Evolutionary conservation across 208 protist genomes (phyloP).

Genomic region (Acanthamoeba lenticulata): DNA sequence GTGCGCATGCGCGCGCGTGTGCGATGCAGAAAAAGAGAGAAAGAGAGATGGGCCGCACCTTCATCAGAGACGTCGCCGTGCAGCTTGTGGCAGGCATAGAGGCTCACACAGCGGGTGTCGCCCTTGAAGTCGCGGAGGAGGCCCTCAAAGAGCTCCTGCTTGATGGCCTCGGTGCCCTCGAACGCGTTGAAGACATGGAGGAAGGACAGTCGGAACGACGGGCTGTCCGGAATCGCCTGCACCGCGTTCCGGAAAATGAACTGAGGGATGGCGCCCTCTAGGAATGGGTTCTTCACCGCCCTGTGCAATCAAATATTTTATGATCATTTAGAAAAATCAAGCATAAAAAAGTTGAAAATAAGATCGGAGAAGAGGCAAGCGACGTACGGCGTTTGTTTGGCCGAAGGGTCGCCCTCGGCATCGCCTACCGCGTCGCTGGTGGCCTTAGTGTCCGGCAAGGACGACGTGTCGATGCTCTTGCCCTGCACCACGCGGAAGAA

Average conservation of each 20-base stretch:
- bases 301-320: not conserved
- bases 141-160: constrained; percentile 3
- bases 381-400: not conserved
- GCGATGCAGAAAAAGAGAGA: not conserved
- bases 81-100: constrained; percentile 3
- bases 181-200: constrained; percentile 14
- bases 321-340: not conserved
- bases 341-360: too few relatives aligned
- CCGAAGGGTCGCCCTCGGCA: not conserved
- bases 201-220: not conserved
- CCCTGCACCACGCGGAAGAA: not conserved
- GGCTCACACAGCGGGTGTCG: not conserved
- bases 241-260: constrained; percentile 20
- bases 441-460: not conserved
- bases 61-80: not conserved
- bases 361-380: not conserved
- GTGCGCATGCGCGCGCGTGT: too few relatives aligned
- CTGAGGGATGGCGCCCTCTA: constrained; percentile 15
- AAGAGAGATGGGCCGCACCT: not conserved
- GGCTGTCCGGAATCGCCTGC: not conserved
- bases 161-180: not conserved
- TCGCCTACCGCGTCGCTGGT: not conserved
- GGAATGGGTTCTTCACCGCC: not conserved
- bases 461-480: not conserved
- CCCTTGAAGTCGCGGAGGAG: not conserved